Base-by-base conservation (phyloP, 2,329 filamentous ascomycete genomes). In the Coniella lustricola region DNA sequence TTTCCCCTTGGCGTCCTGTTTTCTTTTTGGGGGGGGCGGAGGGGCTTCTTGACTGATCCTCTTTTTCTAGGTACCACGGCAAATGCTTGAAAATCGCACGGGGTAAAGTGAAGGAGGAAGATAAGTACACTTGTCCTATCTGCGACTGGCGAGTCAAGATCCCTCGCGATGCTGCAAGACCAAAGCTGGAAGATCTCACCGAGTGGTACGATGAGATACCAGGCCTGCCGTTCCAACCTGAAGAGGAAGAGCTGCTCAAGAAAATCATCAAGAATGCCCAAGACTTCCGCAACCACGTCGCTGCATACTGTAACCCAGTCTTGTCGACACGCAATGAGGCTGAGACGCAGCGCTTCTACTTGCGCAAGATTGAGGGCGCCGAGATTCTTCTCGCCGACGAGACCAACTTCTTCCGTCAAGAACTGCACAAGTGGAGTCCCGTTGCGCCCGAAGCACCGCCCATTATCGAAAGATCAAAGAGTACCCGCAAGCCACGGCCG, bases 131-230 rank as follows among this genome's bases (percentile, higher is more conserved):
- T 1, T 98, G 93, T 60, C 93, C 93, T 0, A 95, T 98, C 54
- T 98, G 93, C 64, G 93, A 98, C 64, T 96, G 90, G 82, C 85
- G 93, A 16, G 87, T 96, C 62, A 94, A 91, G 69, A 97, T 98
- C 46, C 93, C 93, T 21, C 87, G 93, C 39, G 93, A 98, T 72
- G 93, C 93, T 20, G 90, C 93, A 18, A 85, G 93, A 22, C 93
- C 93, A 0, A 97, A 96, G 67, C 74, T 98, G 1, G 93, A 98
- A 64, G 90, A 97, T 57, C 73, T 98, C 14, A 75, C 87, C 51
- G 70, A 76, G 2, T 93, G 94, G 81, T 83, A 90, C 51, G 86
- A 90, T 8, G 91, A 97, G 64, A 84, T 97, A 43, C 70, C 78
- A 1, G 69, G 64, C 34, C 73, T 96, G 3, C 93, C 93, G 0